Conservation (phyloP, 2,329 filamentous ascomycete genomes). For the Trichoderma oligosporum region DNA sequence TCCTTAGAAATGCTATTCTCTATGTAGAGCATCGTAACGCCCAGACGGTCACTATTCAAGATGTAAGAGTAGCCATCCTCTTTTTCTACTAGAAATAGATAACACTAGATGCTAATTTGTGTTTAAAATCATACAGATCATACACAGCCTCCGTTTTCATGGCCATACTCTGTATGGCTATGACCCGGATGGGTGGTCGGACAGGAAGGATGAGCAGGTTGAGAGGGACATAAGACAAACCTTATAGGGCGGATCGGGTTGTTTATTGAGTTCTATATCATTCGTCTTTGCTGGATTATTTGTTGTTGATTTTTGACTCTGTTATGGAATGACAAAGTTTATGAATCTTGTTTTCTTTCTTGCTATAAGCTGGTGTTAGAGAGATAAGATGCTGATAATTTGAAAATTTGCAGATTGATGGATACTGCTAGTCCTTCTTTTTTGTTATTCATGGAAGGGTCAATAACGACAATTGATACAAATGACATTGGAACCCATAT, state of each 20-base stretch:
- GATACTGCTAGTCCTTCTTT: too few relatives aligned
- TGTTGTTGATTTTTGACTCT: neutral
- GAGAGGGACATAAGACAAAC: neutral
- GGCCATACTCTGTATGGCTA: constrained; percentile 58
- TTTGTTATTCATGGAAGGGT: neutral
- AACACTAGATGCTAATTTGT: neutral
- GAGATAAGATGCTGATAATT: too few relatives aligned
- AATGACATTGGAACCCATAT: neutral
- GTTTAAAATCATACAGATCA: constrained; percentile 28
- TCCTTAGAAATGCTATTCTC: constrained; percentile 46
- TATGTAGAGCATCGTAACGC: constrained; percentile 52
- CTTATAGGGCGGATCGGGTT: neutral
- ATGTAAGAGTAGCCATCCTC: constrained; percentile 42
- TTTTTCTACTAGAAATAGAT: neutral
- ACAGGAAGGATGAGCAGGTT: neutral
- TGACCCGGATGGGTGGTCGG: constrained; percentile 39
- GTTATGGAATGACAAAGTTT: too few relatives aligned
- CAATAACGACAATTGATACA: neutral
- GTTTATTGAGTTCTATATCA: too few relatives aligned
- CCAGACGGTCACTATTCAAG: constrained; percentile 61
- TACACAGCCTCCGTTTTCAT: constrained; percentile 46
- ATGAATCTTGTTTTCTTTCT: too few relatives aligned
- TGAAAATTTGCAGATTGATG: too few relatives aligned
- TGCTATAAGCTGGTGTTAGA: too few relatives aligned
- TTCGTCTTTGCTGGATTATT: too few relatives aligned